Evolutionary conservation across 192 early-diverging fungal species (phyloP).

Genomic region (Backusella circina): DNA sequence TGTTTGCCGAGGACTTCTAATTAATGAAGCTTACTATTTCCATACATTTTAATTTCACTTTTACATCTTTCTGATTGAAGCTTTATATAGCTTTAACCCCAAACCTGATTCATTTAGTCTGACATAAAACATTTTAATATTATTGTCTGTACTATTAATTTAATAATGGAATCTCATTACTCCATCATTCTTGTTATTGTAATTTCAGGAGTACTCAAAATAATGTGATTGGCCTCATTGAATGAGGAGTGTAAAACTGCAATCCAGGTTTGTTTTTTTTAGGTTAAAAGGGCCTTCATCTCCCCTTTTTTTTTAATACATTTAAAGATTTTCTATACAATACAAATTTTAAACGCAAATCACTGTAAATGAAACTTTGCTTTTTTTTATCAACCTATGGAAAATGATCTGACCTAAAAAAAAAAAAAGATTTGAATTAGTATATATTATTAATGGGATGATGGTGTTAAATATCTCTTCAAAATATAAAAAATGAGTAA

Average conservation of each 20-base stretch:
- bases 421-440: not conserved
- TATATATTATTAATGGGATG: not conserved
- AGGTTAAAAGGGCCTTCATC: not conserved
- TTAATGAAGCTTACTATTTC: not conserved
- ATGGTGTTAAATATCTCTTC: not conserved
- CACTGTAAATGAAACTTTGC: not conserved
- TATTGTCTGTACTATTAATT: too few relatives aligned
- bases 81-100: too few relatives aligned
- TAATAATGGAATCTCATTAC: not conserved
- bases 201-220: not conserved
- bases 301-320: not conserved
- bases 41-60: too few relatives aligned
- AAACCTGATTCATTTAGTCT: too few relatives aligned
- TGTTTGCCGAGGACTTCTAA: not conserved
- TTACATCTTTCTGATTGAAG: too few relatives aligned
- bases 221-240: not conserved
- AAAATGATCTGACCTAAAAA: not conserved
- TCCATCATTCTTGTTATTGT: not conserved
- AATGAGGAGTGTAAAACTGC: not conserved
- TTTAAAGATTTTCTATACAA: not conserved
- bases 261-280: not conserved
- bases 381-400: not conserved
- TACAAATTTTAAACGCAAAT: too few relatives aligned
- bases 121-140: too few relatives aligned
- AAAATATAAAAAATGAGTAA: not conserved